Evolutionary conservation across 768 basidiomycete genomes (phyloP).

Genomic region (Tremella mesenterica): DNA sequence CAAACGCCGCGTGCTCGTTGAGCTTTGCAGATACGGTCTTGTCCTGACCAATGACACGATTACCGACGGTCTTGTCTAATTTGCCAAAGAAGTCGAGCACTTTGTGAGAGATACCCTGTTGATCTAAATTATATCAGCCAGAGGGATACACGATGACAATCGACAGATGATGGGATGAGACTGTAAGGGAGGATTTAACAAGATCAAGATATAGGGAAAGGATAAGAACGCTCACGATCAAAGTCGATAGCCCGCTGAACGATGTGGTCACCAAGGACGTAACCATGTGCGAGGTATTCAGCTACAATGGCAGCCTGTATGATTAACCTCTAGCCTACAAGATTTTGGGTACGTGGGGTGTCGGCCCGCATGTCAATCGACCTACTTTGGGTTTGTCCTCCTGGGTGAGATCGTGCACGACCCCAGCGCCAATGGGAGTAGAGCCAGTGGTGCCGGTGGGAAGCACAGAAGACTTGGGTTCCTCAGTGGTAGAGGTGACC

Average conservation of each 20-base stretch:
- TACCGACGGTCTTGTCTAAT: slow-evolving; percentile 63
- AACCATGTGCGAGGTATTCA: slow-evolving; percentile 87
- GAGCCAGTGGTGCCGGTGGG: slow-evolving; percentile 36
- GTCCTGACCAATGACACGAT: slow-evolving; percentile 64
- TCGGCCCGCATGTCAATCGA: too few species aligned
- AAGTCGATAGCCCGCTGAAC: slow-evolving; percentile 53
- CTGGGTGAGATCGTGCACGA: slow-evolving; percentile 54
- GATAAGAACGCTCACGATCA: slow-evolving; percentile 40
- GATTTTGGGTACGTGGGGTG: not conserved
- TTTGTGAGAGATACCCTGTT: slow-evolving; percentile 76
- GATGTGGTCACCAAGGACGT: slow-evolving; percentile 66
- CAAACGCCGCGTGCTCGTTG: slow-evolving; percentile 56
- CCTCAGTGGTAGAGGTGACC: slow-evolving; percentile 58
- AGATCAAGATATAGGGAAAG: not conserved
- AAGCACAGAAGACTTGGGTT: slow-evolving; percentile 35
- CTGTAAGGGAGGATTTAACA: too few species aligned
- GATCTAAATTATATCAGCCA: slow-evolving; percentile 53
- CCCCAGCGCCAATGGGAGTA: slow-evolving; percentile 36
- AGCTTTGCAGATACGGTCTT: slow-evolving; percentile 70
- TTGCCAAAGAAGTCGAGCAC: slow-evolving; percentile 71
- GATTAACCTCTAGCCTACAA: too few species aligned
- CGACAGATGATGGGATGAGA: too few species aligned
- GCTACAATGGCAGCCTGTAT: slow-evolving; percentile 59
- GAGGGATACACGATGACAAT: too few species aligned
- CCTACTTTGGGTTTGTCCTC: slow-evolving; percentile 67